Evolutionary conservation across 768 basidiomycete species (phyloP), one percentile per base, ranked within the genome.

Genomic region (Boletus vinaceobasis): DNA sequence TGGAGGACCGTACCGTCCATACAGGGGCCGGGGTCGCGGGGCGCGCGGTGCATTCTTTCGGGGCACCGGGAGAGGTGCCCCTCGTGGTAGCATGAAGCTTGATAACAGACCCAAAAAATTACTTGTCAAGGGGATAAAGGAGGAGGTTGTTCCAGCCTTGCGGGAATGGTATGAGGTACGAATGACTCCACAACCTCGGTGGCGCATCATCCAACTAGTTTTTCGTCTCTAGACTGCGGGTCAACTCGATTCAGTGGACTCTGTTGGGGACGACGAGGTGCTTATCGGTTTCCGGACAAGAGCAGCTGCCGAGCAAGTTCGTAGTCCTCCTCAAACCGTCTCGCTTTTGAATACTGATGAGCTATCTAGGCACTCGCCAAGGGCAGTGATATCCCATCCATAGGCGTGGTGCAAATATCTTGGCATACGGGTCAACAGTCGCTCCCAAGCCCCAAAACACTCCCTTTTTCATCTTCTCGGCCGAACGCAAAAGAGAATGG

Each of bases 61-160:
- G 14, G 79, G 79, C 39, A 77, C 75, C 9, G 76, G 80, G 59
- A 82, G 90, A 43, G 88, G 90, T 53, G 85, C 82, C 43, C 77
- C 84, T 10, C 80, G 87, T 39, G 75, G 77, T 10, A 92, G 85
- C 63, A 88, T 96, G 87, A 89, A 89, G 65, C 81, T 97, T 29
- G 93, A 97, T 70, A 93, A 94, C 65, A 83, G 93, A 17, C 89
- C 93, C 10, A 88, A 85, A 74, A 86, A 83, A 70, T 73, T 97
- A 23, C 71, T 88, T 21, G 75, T 97, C 29, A 87, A 90, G 64
- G 89, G 87, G 36, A 82, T 81, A 9, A 71, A 76, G 35, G 77
- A 79, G 19, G 75, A 75, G n/a, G 75, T 75, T 31, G 57, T 83
- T 32, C 83, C 86, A 57, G 78, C 81, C 7, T 73, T 94, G 55